These are phyloP conservation scores for Alternaria arbusti DNA, from an alignment of 2,329 filamentous ascomycete genomes.

Conservation along the genomic window DNA sequence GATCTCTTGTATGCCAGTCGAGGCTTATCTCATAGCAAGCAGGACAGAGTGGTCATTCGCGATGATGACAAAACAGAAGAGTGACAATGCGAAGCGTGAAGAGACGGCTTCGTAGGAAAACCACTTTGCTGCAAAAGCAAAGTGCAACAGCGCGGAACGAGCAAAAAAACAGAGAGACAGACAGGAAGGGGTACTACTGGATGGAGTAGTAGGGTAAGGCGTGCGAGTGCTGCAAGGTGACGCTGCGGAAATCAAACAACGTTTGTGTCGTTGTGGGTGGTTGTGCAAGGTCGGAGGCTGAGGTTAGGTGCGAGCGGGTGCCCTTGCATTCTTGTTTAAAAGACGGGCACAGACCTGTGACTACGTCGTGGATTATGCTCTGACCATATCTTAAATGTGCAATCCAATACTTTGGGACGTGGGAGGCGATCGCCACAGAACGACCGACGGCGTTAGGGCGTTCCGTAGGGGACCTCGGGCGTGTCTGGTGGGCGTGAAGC, in stretches of 20 bases:
- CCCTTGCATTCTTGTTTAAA: conserved; percentile 46
- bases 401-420: conserved; percentile 28
- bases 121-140: conserved; percentile 45
- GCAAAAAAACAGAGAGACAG: conserved; percentile 41
- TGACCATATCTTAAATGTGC: conserved; percentile 34
- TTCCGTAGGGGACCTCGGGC: conserved; percentile 20
- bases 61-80: conserved; percentile 29
- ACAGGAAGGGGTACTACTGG: conserved; percentile 37
- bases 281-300: conserved; percentile 29
- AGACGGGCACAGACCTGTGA: conserved; percentile 31
- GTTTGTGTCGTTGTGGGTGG: conserved; percentile 35
- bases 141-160: conserved; percentile 36
- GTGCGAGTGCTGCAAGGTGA: conserved; percentile 34
- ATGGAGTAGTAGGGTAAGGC: conserved; percentile 30
- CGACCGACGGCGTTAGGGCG: conserved; percentile 28
- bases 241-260: conserved; percentile 42
- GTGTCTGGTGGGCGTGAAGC: conserved; percentile 33
- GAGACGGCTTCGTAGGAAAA: conserved; percentile 38
- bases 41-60: conserved; percentile 41
- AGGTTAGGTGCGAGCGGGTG: conserved; percentile 30
- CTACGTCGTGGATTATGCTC: conserved; percentile 24
- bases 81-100: conserved; percentile 42
- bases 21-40: conserved; percentile 40
- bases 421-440: conserved; percentile 36
- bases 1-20: conserved; percentile 29